Evolutionary conservation across 345 rosid species (phyloP), one percentile per base, ranked within the genome.

Genomic region (Geranium brycei): DNA sequence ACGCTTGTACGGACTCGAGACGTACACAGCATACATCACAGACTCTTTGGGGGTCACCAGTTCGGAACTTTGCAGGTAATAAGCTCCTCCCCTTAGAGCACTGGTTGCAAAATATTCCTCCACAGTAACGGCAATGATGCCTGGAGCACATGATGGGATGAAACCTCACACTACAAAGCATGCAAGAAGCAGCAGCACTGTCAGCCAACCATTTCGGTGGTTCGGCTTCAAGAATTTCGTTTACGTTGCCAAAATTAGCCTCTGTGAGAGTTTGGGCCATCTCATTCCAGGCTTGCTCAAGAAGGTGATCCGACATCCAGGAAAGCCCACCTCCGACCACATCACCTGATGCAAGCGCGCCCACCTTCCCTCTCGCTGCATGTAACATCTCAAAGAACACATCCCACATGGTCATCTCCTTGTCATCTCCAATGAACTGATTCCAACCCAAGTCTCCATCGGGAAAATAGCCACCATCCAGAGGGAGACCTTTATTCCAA

Each of bases 351-450:
- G 78, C 67, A 61, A 68, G 31, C 35, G 64, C 65, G 58, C 32
- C 55, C 17, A 71, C 62, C 59, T 68, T 68, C 59, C 75, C 78
- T 51, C 59, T 68, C 51, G 69, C 78, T 16, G 65, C 75, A 19
- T 61, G 56, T 65, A 75, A 71, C 75, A 75, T 75, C 64, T 65
- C 78, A 57, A 38, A 16, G 14, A 71, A 31, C 56, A 75, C 75
- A 65, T 75, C 75, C 70, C 75, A 75, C 75, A 68, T 62, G 2
- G 78, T 75, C 69, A 75, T 18, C 64, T 75, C 78, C 70, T 71
- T 68, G 58, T 12, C 19, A 23, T 71, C 72, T 30, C 67, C 67
- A 1, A 7, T 35, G 18, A 65, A 68, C 62, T 65, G 68, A 71
- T 71, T 31, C 72, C 70, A 75, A 61, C 70, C 67, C 51, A 62